A percentile compares a stretch with the other conserved stretches of the same genome.
phyloP scores from a whole-genome alignment of 169 alveolate species.

The Neospora caninum region DNA sequence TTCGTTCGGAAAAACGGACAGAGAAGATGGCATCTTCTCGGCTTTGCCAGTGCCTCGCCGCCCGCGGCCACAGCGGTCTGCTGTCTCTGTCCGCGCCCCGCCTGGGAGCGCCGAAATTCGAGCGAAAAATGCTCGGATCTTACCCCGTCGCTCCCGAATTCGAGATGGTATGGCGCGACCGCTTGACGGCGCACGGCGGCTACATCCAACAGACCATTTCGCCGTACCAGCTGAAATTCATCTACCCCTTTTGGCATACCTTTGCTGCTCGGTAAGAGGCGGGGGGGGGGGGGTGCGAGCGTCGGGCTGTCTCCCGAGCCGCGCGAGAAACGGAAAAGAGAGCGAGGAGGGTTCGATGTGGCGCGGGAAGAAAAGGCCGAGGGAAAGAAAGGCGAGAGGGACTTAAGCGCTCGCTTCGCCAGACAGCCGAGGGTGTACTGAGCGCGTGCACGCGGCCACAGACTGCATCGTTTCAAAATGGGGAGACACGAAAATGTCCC shows the following conservation, averaged over 20 bases:
- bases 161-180: constrained; percentile 87
- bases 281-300: neutral
- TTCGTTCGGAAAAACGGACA: too few relatives aligned
- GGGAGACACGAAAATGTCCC: too few relatives aligned
- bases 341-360: neutral
- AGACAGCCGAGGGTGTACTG: too few relatives aligned
- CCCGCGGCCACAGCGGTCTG: neutral
- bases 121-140: constrained; percentile 84
- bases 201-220: constrained; percentile 87
- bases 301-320: neutral
- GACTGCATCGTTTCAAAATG: too few relatives aligned
- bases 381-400: neutral
- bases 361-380: neutral
- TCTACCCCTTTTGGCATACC: constrained; percentile 86
- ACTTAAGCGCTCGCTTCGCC: too few relatives aligned
- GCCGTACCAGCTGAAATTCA: constrained; percentile 85
- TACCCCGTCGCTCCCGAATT: constrained; percentile 89
- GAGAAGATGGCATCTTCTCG: neutral
- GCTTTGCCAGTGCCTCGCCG: neutral
- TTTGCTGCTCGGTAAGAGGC: constrained; percentile 82
- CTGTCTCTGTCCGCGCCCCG: constrained; percentile 31
- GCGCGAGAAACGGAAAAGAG: too few relatives aligned
- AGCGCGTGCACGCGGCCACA: too few relatives aligned
- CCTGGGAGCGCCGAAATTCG: constrained; percentile 76
- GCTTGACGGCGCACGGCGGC: constrained; percentile 86